Conservation (phyloP, 2,329 filamentous ascomycete genomes). For the Fusarium udum region DNA sequence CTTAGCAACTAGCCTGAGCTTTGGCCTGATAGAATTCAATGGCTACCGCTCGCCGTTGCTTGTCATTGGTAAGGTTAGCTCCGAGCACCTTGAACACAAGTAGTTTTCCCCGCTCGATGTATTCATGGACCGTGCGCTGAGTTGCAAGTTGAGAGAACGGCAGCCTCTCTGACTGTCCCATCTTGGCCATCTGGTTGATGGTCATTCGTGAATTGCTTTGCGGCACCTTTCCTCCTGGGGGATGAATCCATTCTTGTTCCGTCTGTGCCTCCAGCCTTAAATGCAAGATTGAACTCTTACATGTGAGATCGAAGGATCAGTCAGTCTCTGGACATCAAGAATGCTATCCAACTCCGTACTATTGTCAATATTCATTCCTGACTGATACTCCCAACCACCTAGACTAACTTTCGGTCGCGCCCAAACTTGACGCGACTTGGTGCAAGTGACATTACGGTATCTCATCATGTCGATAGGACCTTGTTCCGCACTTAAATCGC, state of each 20-base stretch:
- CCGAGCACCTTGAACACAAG: conserved; percentile 11
- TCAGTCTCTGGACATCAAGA: background rate
- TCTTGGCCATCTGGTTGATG: conserved; percentile 41
- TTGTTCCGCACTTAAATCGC: conserved; percentile 36
- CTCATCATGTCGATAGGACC: conserved; percentile 38
- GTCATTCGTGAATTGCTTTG: conserved; percentile 40
- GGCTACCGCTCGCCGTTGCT: conserved; percentile 17
- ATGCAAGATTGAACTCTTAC: conserved; percentile 41
- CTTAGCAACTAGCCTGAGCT: conserved; percentile 26
- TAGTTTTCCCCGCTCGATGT: conserved; percentile 36
- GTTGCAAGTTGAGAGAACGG: conserved; percentile 22
- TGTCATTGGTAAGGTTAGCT: conserved; percentile 28
- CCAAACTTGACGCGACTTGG: conserved; percentile 27
- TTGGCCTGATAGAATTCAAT: conserved; percentile 6
- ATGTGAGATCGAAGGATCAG: conserved; percentile 27
- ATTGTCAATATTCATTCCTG: background rate
- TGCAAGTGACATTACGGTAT: conserved; percentile 37
- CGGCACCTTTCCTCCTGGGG: conserved; percentile 41
- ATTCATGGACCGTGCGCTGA: conserved; percentile 36
- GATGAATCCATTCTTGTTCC: conserved; percentile 42
- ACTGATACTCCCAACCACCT: conserved; percentile 13
- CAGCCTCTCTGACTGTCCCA: conserved; percentile 34
- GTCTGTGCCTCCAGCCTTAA: conserved; percentile 43
- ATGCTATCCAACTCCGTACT: background rate
- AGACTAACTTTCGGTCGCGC: conserved; percentile 15